phyloP scores from a whole-genome alignment of 139 green algal species.

The Closterium sp. region DNA sequence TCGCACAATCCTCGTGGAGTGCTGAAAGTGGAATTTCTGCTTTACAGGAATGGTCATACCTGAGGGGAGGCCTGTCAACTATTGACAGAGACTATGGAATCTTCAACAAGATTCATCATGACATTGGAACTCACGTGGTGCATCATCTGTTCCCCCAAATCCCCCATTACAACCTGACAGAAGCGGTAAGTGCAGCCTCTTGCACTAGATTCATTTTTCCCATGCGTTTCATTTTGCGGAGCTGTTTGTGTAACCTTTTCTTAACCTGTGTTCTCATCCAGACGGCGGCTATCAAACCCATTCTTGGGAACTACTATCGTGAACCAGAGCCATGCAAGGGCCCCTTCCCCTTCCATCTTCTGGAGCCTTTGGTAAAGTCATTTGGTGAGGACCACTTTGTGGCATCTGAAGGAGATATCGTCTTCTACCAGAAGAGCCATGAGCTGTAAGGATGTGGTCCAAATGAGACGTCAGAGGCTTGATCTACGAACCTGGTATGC shows the following conservation, averaged over 20 bases:
- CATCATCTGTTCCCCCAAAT: conserved; percentile 95
- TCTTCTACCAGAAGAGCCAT: conserved; percentile 73
- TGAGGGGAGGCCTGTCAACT: conserved; percentile 87
- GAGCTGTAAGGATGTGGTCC: neutral
- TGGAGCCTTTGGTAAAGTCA: conserved; percentile 68
- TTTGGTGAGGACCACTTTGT: conserved; percentile 86
- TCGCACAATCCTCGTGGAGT: conserved; percentile 49
- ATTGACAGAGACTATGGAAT: conserved; percentile 93
- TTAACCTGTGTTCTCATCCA: neutral
- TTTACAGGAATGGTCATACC: conserved; percentile 82
- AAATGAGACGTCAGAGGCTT: no score
- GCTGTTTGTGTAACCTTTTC: neutral
- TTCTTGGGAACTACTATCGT: conserved; percentile 86
- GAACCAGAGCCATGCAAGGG: conserved; percentile 69
- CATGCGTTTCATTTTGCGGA: neutral
- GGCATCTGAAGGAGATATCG: conserved; percentile 72
- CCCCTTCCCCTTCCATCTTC: conserved; percentile 75
- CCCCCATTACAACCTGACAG: conserved; percentile 87
- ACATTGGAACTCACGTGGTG: conserved; percentile 92
- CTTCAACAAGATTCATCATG: conserved; percentile 91
- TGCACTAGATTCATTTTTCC: neutral
- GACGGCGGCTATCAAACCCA: conserved; percentile 81
- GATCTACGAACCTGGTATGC: no score
- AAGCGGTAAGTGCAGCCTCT: conserved; percentile 52
- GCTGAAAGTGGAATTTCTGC: conserved; percentile 56